These are phyloP conservation scores for Areca catechu DNA, from an alignment of 176 grass and related monocot species.

Conservation along the genomic window DNA sequence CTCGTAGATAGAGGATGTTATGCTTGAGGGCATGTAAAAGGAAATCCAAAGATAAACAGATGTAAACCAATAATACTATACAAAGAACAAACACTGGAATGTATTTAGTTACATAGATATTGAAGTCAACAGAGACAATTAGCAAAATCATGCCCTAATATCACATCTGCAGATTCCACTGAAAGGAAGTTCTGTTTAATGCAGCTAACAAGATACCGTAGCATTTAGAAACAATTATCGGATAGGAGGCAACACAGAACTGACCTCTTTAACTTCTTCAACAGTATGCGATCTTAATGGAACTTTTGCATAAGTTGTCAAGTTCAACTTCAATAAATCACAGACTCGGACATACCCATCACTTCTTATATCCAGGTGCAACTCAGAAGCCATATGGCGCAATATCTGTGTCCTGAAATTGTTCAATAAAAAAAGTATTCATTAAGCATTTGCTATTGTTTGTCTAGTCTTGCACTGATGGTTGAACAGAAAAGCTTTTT, in stretches of 20 bases:
- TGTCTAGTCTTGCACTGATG: neutral
- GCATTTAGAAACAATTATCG: neutral
- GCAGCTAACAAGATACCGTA: too few species aligned
- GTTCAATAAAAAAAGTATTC: neutral
- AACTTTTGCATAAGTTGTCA: conserved; percentile 53
- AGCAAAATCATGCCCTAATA: too few species aligned
- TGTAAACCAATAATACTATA: too few species aligned
- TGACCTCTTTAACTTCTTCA: conserved; percentile 74
- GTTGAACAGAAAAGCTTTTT: neutral
- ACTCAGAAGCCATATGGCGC: conserved; percentile 79
- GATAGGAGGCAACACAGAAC: neutral
- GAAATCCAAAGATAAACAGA: too few species aligned
- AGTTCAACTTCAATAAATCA: conserved; percentile 55
- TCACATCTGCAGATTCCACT: too few species aligned
- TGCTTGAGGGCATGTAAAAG: too few species aligned
- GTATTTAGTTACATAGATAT: too few species aligned
- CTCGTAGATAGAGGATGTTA: too few species aligned
- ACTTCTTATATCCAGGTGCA: conserved; percentile 58
- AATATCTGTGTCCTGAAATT: conserved; percentile 56
- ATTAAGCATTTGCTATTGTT: neutral
- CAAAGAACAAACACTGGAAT: too few species aligned
- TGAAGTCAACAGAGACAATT: too few species aligned
- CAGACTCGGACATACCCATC: conserved; percentile 67
- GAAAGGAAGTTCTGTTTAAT: too few species aligned
- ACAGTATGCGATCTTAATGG: conserved; percentile 71